Conservation (phyloP, 176 grass and related monocot genomes). For the Alopecurus myosuroides region DNA sequence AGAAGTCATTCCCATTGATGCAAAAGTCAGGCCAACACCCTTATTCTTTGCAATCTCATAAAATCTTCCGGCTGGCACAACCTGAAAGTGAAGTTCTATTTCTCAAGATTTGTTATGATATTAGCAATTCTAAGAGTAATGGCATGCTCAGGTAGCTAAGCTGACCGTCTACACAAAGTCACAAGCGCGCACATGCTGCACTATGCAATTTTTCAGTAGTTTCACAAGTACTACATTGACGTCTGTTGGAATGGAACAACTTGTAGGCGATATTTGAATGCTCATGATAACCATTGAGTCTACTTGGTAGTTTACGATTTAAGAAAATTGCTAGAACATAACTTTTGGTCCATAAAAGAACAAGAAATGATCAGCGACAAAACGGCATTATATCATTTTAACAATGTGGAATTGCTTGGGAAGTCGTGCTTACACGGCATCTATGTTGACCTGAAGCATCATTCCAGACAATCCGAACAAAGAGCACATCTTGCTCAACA, state of each 20-base stretch:
- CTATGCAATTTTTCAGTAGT: neutral
- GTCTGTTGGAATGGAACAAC: neutral
- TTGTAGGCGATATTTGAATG: neutral
- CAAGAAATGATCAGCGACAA: neutral
- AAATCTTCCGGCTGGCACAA: constrained; percentile 75
- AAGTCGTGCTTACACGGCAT: constrained; percentile 77
- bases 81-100: constrained; percentile 43
- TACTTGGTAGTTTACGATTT: neutral
- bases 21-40: constrained; percentile 79
- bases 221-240: neutral
- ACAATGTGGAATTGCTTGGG: neutral
- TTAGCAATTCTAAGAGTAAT: neutral
- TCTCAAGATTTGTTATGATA: neutral
- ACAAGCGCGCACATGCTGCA: neutral
- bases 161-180: neutral
- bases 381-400: neutral
- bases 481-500: constrained; percentile 49
- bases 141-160: neutral
- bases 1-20: constrained; percentile 78
- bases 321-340: neutral
- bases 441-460: constrained; percentile 92
- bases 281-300: constrained; percentile 5
- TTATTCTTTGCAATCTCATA: constrained; percentile 70
- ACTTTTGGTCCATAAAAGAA: neutral
- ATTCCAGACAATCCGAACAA: constrained; percentile 84